Evolutionary conservation across 2,329 filamentous ascomycete species (phyloP).

Genomic region (Diaporthe amygdali): DNA sequence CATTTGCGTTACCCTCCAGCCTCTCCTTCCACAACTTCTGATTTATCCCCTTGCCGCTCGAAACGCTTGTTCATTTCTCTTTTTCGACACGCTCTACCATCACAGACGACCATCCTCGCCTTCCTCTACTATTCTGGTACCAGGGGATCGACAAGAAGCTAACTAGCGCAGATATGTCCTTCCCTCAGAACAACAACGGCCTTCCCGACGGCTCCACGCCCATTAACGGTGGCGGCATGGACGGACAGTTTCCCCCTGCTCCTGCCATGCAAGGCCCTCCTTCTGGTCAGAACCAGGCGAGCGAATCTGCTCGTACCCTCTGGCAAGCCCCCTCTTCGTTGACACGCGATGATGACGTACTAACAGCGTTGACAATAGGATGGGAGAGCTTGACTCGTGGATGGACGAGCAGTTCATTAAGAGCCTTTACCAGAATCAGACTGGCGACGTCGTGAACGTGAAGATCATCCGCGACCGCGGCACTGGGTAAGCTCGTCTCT

Average conservation of each 20-base stretch:
- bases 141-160: neutral
- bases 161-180: constrained; percentile 9
- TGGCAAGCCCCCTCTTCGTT: constrained; percentile 3
- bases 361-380: constrained; percentile 62
- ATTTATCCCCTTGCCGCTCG: too few species aligned
- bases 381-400: constrained; percentile 99
- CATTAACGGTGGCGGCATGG: constrained; percentile 19
- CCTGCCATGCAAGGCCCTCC: constrained; percentile 11
- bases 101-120: neutral
- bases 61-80: neutral
- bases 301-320: constrained; percentile 25
- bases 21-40: neutral
- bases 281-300: constrained; percentile 7
- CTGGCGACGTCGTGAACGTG: constrained; percentile 94
- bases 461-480: constrained; percentile 99
- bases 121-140: neutral
- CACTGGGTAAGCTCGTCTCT: constrained; percentile 71
- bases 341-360: too few species aligned
- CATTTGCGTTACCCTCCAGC: neutral
- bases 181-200: constrained; percentile 15
- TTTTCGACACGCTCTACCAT: neutral
- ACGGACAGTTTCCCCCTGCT: constrained; percentile 20
- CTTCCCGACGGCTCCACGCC: constrained; percentile 1
- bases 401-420: constrained; percentile 99
- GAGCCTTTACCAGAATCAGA: constrained; percentile 85